Evolutionary conservation across 345 rosid genomes (phyloP), one percentile per base, ranked within the genome.

Genomic region (Limnanthes douglasii): DNA sequence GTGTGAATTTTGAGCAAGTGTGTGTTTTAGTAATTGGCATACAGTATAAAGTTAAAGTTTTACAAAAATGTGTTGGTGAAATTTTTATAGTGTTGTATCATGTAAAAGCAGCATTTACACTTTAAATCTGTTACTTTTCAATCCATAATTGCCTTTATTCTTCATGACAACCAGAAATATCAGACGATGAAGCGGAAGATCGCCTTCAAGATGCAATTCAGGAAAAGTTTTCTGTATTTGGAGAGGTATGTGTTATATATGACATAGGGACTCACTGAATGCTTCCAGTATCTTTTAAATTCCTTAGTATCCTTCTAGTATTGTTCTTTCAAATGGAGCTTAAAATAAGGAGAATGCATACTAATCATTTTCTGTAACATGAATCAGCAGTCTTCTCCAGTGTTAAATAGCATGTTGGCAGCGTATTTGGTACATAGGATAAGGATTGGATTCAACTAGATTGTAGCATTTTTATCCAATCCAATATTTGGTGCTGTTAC

Each of bases 121-220:
- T 20, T 23, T 31, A 35, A 41, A 27, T 14, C 17, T 15, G n/a
- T 44, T 46, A 34, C 37, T 51, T 17, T 54, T 31, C 14, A 19
- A 47, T 7, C 45, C 21, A 30, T 39, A 29, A 8, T 48, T 59
- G 3, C 19, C 22, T 62, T 29, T 15, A 1, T 27, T 24, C 45
- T 53, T 48, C 37, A 34, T 52, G 56, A 14, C 32, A 25, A 61
- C 62, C 63, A 88, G 99, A 85, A 73, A 85, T 85, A 40, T 80
- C 99, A 5, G 94, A 85, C 63, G 94, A 77, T 51, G 99, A 90
- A 66, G 96, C 96, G 8, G 99, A 90, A 81, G 75, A 85, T 42
- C 85, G 50, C 46, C 62, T 90, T 39, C 99, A 90, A 68, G 83
- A 69, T 43, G 99, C 93, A 45, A 80, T 90, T 50, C 94, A 90